Evolutionary conservation across 768 basidiomycete species (phyloP), one percentile per base, ranked within the genome.

Genomic region (Leccinellum rugosiceps): DNA sequence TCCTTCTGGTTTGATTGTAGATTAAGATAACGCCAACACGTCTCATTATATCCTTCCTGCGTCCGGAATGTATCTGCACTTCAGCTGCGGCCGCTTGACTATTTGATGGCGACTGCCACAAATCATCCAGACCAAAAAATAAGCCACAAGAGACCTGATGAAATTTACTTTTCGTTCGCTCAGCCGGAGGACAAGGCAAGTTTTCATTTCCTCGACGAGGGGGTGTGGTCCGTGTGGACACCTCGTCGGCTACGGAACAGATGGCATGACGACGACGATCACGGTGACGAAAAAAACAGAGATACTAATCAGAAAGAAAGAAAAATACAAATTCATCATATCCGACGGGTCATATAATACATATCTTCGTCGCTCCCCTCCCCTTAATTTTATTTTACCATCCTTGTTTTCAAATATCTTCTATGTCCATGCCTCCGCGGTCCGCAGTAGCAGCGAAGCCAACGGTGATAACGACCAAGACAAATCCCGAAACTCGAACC

Each of bases 1-100:
- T 57, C 52, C 47, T 23, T 57, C 48, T 47, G 28, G n/a, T 46
- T 52, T 47, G 41, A 23, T 17, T 58, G 59, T 68, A 68, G 43
- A 57, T 45, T 55, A 47, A 23, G 35, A 50, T 59, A 45, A 50
- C 52, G 32, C 53, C 26, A 66, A 57, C 62, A 43, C 47, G 14
- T 11, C 51, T 57, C 51, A 54, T 53, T 59, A 15, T 50, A 19
- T 32, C 30, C n/a, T 25, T 25, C 13, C 43, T 14, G 10, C 13
- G 21, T 14, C 11, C 21, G 25, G 14, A 34, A 34, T 34, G 14
- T 34, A 34, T 34, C 32, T 14, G 3, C 6, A 26, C 26, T 26
- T 26, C 26, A 26, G 26, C 26, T 26, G 26, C 26, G 34, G 15
- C 0, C 0, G 34, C 15, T 35, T 35, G 34, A 35, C 34, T 17